These are phyloP conservation scores for Tubosaeta brunneosetosa DNA, from an alignment of 768 basidiomycete genomes.

Conservation along the genomic window DNA sequence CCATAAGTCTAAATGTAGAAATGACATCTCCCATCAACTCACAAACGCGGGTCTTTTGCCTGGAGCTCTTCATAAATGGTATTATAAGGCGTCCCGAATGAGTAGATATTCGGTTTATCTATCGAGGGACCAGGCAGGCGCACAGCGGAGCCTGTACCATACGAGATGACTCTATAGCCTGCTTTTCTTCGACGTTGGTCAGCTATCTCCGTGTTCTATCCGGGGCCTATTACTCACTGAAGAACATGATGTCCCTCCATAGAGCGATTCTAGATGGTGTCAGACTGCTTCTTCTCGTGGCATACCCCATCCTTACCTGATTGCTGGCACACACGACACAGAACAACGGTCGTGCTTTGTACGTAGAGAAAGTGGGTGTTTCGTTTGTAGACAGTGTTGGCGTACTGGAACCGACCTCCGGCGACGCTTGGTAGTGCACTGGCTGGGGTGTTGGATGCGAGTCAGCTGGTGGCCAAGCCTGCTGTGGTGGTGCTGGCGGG, in stretches of 20 bases:
- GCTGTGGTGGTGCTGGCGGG: slow-evolving; percentile 21
- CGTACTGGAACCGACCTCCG: slow-evolving; percentile 6
- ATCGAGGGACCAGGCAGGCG: slow-evolving; percentile 93
- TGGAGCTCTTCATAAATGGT: slow-evolving; percentile 88
- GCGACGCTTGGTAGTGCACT: slow-evolving; percentile 13
- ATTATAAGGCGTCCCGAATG: slow-evolving; percentile 96
- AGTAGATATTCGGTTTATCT: slow-evolving; percentile 96
- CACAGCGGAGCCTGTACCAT: slow-evolving; percentile 95
- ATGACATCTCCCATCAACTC: slow-evolving; percentile 29
- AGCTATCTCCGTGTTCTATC: background rate
- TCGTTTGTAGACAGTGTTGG: slow-evolving; percentile 3
- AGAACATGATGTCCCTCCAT: slow-evolving; percentile 97
- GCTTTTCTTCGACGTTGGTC: slow-evolving; percentile 63
- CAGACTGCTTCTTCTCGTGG: slow-evolving; percentile 4
- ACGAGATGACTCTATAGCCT: slow-evolving; percentile 87
- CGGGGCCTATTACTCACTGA: slow-evolving; percentile 50
- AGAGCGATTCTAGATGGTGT: slow-evolving; percentile 71
- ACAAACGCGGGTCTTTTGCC: slow-evolving; percentile 81
- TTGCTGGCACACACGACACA: slow-evolving; percentile 99
- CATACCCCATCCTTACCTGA: slow-evolving; percentile 51
- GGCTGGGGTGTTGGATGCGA: slow-evolving; percentile 12
- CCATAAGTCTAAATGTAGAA: slow-evolving; percentile 11
- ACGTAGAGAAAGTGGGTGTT: slow-evolving; percentile 23
- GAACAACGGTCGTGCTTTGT: slow-evolving; percentile 77
- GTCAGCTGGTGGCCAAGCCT: slow-evolving; percentile 22